Percentiles rank a stretch among this genome's conserved stretches.
Evolutionary conservation across 2,329 filamentous ascomycete species (phyloP).

Genomic region (Diaporthe ilicicola): DNA sequence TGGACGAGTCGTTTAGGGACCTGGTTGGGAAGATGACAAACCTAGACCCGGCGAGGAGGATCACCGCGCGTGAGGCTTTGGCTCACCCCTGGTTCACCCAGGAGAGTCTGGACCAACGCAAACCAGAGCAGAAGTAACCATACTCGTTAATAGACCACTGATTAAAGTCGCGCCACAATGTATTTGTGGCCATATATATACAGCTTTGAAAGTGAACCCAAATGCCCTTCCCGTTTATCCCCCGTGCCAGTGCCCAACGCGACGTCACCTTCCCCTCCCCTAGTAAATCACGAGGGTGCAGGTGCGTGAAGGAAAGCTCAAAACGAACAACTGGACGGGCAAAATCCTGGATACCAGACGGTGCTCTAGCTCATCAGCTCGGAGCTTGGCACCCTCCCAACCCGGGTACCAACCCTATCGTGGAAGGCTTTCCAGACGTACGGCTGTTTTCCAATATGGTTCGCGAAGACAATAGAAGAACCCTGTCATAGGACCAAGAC

Average conservation of each 20-base stretch:
- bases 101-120: background rate
- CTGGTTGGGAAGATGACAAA: conserved; percentile 33
- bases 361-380: conserved; percentile 13
- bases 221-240: too few relatives aligned
- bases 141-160: background rate
- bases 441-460: too few relatives aligned
- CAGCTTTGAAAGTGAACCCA: too few relatives aligned
- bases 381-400: conserved; percentile 18
- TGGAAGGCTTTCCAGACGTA: too few relatives aligned
- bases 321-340: conserved; percentile 17
- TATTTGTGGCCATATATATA: too few relatives aligned
- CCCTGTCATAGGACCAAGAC: too few relatives aligned
- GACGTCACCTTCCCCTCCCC: too few relatives aligned
- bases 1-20: conserved; percentile 28
- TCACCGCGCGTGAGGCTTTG: conserved; percentile 31
- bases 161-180: too few relatives aligned
- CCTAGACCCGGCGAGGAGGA: conserved; percentile 33
- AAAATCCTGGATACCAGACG: background rate
- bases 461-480: too few relatives aligned
- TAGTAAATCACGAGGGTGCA: too few relatives aligned
- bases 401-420: too few relatives aligned
- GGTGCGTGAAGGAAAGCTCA: conserved; percentile 13
- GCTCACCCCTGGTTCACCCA: conserved; percentile 25
- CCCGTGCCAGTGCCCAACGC: too few relatives aligned
- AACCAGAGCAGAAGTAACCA: background rate